phyloP scores from a whole-genome alignment of 2,329 filamentous ascomycete species.

The Nakataea oryzae region DNA sequence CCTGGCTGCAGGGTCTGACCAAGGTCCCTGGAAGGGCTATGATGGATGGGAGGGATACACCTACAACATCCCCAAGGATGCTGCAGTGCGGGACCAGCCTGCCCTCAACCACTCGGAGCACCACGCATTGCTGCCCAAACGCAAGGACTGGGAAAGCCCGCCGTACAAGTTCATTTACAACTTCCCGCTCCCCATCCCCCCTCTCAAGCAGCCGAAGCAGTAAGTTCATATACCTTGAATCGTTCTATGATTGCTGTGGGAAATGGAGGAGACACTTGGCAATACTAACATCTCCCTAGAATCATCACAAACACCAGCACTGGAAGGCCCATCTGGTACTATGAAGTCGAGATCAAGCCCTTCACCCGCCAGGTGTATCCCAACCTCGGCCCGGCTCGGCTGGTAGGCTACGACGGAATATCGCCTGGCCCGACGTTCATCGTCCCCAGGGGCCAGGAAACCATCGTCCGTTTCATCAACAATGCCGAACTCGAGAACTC shows the following conservation, averaged over 20 bases:
- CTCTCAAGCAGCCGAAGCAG: conserved; percentile 27
- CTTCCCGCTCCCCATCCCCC: conserved; percentile 31
- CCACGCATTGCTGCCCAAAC: neutral
- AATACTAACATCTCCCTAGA: conserved; percentile 6
- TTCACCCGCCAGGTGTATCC: conserved; percentile 25
- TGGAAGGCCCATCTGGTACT: conserved; percentile 23
- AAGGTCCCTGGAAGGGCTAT: neutral
- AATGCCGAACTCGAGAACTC: conserved; percentile 30
- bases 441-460: conserved; percentile 36
- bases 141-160: conserved; percentile 14
- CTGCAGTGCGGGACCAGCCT: neutral
- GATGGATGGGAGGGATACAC: neutral
- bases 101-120: conserved; percentile 7
- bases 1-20: neutral
- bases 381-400: conserved; percentile 16
- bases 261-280: too few species aligned
- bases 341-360: conserved; percentile 21
- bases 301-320: conserved; percentile 24
- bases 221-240: conserved; percentile 16
- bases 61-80: neutral
- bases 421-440: conserved; percentile 42
- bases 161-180: conserved; percentile 25
- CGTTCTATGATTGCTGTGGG: too few species aligned
- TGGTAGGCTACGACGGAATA: conserved; percentile 42
- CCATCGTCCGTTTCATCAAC: conserved; percentile 43